These are phyloP conservation scores for Mrakia blollopis DNA, from an alignment of 768 basidiomycete genomes.

Conservation along the genomic window DNA sequence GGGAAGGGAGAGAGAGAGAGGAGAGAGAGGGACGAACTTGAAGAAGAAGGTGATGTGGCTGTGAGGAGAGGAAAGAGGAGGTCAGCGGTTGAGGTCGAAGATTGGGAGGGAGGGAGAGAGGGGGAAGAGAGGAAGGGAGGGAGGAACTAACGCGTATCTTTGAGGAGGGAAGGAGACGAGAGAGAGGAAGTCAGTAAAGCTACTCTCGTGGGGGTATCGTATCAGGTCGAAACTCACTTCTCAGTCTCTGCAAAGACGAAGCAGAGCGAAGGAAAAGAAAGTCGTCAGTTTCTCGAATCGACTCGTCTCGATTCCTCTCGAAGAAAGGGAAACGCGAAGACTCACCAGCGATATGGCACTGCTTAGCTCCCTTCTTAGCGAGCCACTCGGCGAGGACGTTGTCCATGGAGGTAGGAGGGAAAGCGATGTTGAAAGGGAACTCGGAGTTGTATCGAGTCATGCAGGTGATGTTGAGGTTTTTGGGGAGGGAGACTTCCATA, in stretches of 20 bases:
- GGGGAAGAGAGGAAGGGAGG: not conserved
- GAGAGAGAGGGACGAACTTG: constrained; percentile 7
- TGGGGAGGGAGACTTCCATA: constrained; percentile 73
- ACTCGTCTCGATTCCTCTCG: not conserved
- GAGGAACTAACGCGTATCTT: constrained; percentile 17
- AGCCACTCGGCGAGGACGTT: constrained; percentile 94
- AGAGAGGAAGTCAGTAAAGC: not conserved
- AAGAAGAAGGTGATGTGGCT: constrained; percentile 81
- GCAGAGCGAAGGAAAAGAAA: not conserved
- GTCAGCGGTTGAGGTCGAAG: not conserved
- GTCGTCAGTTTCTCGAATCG: no score
- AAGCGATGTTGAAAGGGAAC: constrained; percentile 82
- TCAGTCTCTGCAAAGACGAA: constrained; percentile 64
- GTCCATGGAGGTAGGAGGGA: constrained; percentile 89
- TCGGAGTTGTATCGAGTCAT: constrained; percentile 92
- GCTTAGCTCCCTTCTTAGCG: constrained; percentile 67
- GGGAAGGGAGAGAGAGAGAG: no score
- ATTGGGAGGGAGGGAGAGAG: not conserved
- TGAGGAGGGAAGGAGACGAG: not conserved
- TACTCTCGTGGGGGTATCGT: no score
- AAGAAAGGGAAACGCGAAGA: constrained; percentile 17
- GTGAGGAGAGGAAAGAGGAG: constrained; percentile 40
- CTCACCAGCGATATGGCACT: constrained; percentile 79
- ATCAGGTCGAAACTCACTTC: constrained; percentile 53
- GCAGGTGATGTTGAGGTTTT: constrained; percentile 76